phyloP scores from a whole-genome alignment of 2,329 filamentous ascomycete genomes.

The Hymenotorrendiella dingleyae region DNA sequence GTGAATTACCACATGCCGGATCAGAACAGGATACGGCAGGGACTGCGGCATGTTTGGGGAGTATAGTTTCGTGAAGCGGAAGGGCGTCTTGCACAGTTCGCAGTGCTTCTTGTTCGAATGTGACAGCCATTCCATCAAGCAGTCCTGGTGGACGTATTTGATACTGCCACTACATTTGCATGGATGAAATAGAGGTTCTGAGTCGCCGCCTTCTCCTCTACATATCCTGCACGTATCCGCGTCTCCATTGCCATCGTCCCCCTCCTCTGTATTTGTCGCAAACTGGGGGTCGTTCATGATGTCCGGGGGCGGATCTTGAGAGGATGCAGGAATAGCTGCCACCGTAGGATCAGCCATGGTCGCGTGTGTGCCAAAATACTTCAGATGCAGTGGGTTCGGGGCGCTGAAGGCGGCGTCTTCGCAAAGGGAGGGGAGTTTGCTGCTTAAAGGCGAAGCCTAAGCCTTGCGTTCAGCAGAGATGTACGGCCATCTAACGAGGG shows the following conservation, averaged over 20 bases:
- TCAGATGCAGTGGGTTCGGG: background rate
- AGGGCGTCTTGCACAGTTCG: constrained; percentile 97
- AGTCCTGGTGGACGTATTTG: constrained; percentile 96
- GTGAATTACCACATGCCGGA: constrained; percentile 72
- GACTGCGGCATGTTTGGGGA: constrained; percentile 85
- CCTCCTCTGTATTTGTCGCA: constrained; percentile 34
- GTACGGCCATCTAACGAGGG: constrained; percentile 26
- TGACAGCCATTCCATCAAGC: constrained; percentile 96
- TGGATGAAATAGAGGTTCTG: constrained; percentile 90
- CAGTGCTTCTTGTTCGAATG: constrained; percentile 99
- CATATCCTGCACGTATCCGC: constrained; percentile 94
- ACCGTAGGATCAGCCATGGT: constrained; percentile 16
- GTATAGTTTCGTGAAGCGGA: constrained; percentile 97
- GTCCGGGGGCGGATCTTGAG: constrained; percentile 34
- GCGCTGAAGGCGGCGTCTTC: background rate
- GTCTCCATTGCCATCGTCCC: constrained; percentile 28
- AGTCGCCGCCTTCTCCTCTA: constrained; percentile 73
- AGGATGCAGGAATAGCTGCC: background rate
- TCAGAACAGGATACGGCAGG: constrained; percentile 74
- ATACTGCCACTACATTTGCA: constrained; percentile 99
- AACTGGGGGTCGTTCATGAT: constrained; percentile 53
- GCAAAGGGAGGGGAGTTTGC: too few relatives aligned
- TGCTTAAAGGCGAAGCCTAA: constrained; percentile 23
- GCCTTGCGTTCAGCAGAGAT: constrained; percentile 20
- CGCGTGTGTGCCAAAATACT: too few relatives aligned